Conservation (phyloP, 2,329 filamentous ascomycete species). For the Incumbomyces delicatus region DNA sequence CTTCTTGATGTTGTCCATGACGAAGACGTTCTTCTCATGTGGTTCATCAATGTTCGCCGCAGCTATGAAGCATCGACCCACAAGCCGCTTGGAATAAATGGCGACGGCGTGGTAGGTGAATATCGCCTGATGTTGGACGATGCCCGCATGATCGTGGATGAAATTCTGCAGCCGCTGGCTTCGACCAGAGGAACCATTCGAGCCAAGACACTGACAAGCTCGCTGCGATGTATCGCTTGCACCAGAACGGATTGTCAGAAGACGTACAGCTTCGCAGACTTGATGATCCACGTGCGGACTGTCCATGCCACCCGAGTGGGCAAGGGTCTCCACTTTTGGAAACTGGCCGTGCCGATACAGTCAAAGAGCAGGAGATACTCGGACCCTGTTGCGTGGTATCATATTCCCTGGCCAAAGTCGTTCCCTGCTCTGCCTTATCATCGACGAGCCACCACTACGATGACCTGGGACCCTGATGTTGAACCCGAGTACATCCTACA, state of each 20-base stretch:
- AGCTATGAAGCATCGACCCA: slow-evolving; percentile 12
- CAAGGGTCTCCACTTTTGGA: slow-evolving; percentile 22
- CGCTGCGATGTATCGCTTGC: slow-evolving; percentile 25
- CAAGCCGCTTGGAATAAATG: slow-evolving; percentile 14
- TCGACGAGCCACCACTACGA: slow-evolving; percentile 17
- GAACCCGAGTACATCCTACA: slow-evolving; percentile 11
- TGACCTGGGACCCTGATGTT: slow-evolving; percentile 23
- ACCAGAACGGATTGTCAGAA: slow-evolving; percentile 18
- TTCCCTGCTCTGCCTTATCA: slow-evolving; percentile 25
- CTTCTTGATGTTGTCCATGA: slow-evolving; percentile 17
- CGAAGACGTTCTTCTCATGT: slow-evolving; percentile 23
- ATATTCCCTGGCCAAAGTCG: slow-evolving; percentile 24
- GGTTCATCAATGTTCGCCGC: slow-evolving; percentile 21
- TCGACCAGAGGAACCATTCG: slow-evolving; percentile 8
- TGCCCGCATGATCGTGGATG: slow-evolving; percentile 23
- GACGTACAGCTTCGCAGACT: slow-evolving; percentile 11
- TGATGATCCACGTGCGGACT: slow-evolving; percentile 5
- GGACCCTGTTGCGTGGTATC: slow-evolving; percentile 20
- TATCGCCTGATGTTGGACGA: slow-evolving; percentile 26
- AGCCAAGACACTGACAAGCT: slow-evolving; percentile 14
- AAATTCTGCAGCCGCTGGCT: slow-evolving; percentile 18
- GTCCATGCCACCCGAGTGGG: slow-evolving; percentile 13
- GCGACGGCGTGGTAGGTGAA: slow-evolving; percentile 13
- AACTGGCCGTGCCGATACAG: slow-evolving; percentile 11
- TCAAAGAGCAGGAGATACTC: background rate